Percentiles rank a stretch among this genome's conserved stretches.
These are phyloP conservation scores for Ceraceosorus bombacis DNA, from an alignment of 1,284 basidiomycete genomes.

Conservation along the genomic window DNA sequence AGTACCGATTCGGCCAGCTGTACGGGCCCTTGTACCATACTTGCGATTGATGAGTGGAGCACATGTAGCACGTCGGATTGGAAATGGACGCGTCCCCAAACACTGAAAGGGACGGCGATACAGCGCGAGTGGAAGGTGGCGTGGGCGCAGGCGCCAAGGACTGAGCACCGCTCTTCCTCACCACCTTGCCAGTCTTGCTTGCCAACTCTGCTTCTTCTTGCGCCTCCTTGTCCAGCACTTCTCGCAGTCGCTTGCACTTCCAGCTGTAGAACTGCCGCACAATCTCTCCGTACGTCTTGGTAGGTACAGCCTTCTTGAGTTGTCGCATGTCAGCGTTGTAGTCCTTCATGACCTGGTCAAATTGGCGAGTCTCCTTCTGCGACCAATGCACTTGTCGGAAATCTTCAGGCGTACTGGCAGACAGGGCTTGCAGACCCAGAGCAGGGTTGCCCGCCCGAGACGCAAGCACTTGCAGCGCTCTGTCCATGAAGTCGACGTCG, in stretches of 20 bases:
- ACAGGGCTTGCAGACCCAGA: conserved; percentile 70
- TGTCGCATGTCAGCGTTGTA: conserved; percentile 70
- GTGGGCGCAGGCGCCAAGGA: conserved; percentile 9
- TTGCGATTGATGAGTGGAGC: conserved; percentile 26
- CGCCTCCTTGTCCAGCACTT: conserved; percentile 17
- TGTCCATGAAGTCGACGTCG: conserved; percentile 72
- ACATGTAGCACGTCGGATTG: conserved; percentile 31
- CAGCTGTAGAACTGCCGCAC: conserved; percentile 75
- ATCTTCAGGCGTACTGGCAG: conserved; percentile 58
- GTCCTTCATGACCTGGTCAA: conserved; percentile 64
- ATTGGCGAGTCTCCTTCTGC: conserved; percentile 62
- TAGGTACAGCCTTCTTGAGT: conserved; percentile 66
- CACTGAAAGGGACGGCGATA: conserved; percentile 35
- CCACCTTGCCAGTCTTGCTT: conserved; percentile 2
- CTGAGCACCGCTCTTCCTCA: neutral
- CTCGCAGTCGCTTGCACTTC: conserved; percentile 54
- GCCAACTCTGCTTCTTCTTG: conserved; percentile 8
- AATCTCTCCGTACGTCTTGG: conserved; percentile 65
- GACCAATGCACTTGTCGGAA: conserved; percentile 54
- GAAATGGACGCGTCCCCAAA: conserved; percentile 10
- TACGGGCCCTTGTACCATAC: conserved; percentile 44
- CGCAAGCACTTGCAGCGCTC: conserved; percentile 71
- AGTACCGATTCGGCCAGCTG: conserved; percentile 28
- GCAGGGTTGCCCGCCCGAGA: conserved; percentile 61
- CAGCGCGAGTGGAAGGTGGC: conserved; percentile 28